phyloP scores from a whole-genome alignment of 345 rosid species.

The Euphorbia pulcherrima region DNA sequence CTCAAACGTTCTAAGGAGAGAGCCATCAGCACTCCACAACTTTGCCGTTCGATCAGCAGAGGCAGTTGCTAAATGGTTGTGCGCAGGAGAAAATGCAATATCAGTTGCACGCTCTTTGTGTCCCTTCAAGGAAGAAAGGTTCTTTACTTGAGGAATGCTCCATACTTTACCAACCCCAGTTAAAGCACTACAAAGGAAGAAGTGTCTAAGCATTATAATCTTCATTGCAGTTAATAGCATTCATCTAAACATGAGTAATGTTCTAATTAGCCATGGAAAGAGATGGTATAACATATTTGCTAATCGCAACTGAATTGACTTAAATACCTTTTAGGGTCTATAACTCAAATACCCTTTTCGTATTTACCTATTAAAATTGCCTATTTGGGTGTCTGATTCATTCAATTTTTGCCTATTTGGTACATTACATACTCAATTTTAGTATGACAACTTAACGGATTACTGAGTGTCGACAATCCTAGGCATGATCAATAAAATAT shows the following conservation, averaged over 20 bases:
- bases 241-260: not conserved
- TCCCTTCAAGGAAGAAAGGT: slow-evolving; percentile 62
- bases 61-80: slow-evolving; percentile 75
- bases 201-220: slow-evolving; percentile 15
- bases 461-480: no score
- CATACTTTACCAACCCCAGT: slow-evolving; percentile 86
- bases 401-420: no score
- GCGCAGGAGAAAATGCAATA: slow-evolving; percentile 76
- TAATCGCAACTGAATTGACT: no score
- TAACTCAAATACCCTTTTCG: no score
- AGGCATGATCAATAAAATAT: no score
- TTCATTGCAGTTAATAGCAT: not conserved
- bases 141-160: slow-evolving; percentile 71
- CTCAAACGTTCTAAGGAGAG: slow-evolving; percentile 63
- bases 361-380: no score
- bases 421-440: no score
- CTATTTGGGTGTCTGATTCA: no score
- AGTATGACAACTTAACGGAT: no score
- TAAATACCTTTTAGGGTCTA: no score
- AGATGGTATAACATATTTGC: not conserved
- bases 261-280: not conserved
- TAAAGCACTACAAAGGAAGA: slow-evolving; percentile 49
- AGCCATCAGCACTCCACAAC: slow-evolving; percentile 85
- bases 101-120: slow-evolving; percentile 92
- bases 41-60: slow-evolving; percentile 95